Conservation (phyloP, 345 rosid species). For the Brassica carinata region DNA sequence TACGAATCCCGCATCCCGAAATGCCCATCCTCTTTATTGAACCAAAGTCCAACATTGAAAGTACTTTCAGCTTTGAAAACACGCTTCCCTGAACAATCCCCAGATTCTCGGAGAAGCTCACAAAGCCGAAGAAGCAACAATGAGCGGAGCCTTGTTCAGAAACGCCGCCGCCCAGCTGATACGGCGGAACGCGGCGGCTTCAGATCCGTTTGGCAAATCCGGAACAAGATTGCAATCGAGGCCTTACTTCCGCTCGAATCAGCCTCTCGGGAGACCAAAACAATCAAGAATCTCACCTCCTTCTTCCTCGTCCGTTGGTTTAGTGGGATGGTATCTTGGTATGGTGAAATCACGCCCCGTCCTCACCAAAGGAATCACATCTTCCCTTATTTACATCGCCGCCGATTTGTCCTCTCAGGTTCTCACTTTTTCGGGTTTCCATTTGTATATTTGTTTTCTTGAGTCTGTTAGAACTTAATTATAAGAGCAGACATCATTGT, state of each 20-base stretch:
- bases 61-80: not conserved
- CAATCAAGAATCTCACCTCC: constrained; percentile 33
- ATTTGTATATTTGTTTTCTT: too few species aligned
- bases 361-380: constrained; percentile 70
- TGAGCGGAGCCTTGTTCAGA: constrained; percentile 31
- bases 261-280: constrained; percentile 40
- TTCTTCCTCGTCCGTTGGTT: constrained; percentile 39
- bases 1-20: too few species aligned
- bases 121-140: not conserved
- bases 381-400: constrained; percentile 66
- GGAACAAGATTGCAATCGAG: constrained; percentile 26
- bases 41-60: not conserved
- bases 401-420: constrained; percentile 97
- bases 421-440: not conserved
- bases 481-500: too few species aligned
- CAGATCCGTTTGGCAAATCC: not conserved
- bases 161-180: not conserved
- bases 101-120: not conserved
- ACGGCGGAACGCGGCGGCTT: not conserved
- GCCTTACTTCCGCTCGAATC: constrained; percentile 17
- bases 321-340: constrained; percentile 80
- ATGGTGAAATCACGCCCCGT: constrained; percentile 84
- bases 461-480: not conserved
- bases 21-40: too few species aligned
- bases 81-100: not conserved